Conservation (phyloP, 2,329 filamentous ascomycete genomes). For the Hypoxylon sp. region DNA sequence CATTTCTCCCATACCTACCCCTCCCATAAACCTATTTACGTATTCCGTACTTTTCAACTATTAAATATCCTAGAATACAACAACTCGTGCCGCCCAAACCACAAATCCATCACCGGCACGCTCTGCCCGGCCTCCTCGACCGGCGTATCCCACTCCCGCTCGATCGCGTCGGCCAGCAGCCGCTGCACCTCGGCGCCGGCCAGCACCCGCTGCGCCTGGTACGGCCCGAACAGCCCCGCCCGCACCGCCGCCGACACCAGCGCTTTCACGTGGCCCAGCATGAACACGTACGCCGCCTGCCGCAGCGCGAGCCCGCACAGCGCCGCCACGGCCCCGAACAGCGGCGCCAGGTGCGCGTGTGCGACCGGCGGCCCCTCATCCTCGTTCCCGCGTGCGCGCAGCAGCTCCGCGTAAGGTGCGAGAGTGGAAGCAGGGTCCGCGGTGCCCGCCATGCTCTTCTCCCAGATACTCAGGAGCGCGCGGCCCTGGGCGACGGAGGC, state of each 20-base stretch:
- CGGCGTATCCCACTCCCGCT: constrained; percentile 67
- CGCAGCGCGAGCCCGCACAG: constrained; percentile 70
- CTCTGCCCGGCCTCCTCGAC: constrained; percentile 78
- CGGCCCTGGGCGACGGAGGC: constrained; percentile 81
- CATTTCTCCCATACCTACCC: background rate
- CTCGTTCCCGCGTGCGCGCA: constrained; percentile 18
- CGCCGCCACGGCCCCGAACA: constrained; percentile 74
- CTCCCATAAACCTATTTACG: background rate
- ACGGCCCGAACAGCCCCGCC: constrained; percentile 82
- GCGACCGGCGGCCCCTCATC: constrained; percentile 54
- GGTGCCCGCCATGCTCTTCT: constrained; percentile 69
- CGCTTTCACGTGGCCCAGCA: constrained; percentile 81
- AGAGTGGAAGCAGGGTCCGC: constrained; percentile 27
- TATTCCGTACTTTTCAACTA: constrained; percentile 63
- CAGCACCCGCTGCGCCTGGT: constrained; percentile 80
- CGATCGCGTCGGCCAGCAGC: constrained; percentile 68
- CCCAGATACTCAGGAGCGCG: constrained; percentile 81
- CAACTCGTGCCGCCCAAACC: constrained; percentile 85
- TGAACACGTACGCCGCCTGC: constrained; percentile 79
- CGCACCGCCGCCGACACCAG: constrained; percentile 81
- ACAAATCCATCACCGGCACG: constrained; percentile 82
- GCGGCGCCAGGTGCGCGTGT: constrained; percentile 75
- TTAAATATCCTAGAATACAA: constrained; percentile 90
- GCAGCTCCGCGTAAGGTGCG: constrained; percentile 38
- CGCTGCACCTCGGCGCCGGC: constrained; percentile 69